Percentiles rank a stretch among this genome's conserved stretches.
Conservation (phyloP, 202 grass and related monocot species). For the Setaria italica region DNA sequence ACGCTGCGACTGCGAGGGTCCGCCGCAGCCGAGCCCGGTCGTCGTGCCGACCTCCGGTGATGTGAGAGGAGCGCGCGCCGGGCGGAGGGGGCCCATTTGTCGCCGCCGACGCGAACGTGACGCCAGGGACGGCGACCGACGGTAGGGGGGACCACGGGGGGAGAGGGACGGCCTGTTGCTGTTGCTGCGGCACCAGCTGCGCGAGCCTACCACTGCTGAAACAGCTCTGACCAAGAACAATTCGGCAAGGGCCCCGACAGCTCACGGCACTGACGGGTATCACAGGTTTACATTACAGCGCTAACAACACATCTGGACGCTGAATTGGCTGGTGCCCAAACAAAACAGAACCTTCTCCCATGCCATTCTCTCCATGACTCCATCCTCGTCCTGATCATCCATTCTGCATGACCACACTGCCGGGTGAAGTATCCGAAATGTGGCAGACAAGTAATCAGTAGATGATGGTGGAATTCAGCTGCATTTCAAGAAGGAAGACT, state of each 20-base stretch:
- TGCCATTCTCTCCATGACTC: background rate
- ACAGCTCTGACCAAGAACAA: constrained; percentile 9
- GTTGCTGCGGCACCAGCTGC: constrained; percentile 24
- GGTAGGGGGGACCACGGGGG: background rate
- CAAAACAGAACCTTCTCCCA: constrained; percentile 32
- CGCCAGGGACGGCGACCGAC: background rate
- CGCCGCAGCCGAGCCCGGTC: background rate
- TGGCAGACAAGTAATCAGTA: background rate
- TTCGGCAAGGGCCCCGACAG: constrained; percentile 24
- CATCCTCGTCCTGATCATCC: background rate
- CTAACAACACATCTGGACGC: background rate
- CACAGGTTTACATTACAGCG: constrained; percentile 19
- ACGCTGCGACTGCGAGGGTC: background rate
- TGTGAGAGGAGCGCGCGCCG: background rate
- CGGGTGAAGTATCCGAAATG: background rate
- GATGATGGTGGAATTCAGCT: background rate
- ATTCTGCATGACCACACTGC: background rate
- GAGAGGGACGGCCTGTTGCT: constrained; percentile 18
- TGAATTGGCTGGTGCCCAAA: constrained; percentile 22
- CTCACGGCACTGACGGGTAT: constrained; percentile 34
- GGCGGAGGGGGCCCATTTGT: background rate
- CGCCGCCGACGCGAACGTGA: background rate
- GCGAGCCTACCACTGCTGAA: constrained; percentile 21
- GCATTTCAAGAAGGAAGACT: background rate
- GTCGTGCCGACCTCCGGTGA: constrained; percentile 45